Percentiles rank a stretch among this genome's conserved stretches.
Conservation (phyloP, 2,329 filamentous ascomycete genomes). For the Beauveria sp. region DNA sequence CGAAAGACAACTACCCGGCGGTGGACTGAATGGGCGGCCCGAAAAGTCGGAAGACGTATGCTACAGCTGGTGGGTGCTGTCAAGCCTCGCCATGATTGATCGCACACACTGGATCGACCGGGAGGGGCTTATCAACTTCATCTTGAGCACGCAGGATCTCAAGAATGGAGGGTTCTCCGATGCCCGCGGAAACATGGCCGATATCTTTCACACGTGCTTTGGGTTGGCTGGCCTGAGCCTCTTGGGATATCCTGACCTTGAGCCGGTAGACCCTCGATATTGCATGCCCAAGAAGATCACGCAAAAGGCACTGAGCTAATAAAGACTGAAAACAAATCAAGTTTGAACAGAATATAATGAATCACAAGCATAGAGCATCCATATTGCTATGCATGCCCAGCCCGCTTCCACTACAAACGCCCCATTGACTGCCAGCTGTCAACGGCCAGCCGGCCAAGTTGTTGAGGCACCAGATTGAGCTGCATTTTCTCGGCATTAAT, state of each 20-base stretch:
- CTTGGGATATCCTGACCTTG: slow-evolving; percentile 66
- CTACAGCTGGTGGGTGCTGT: slow-evolving; percentile 98
- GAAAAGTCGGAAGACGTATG: slow-evolving; percentile 96
- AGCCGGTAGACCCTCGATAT: slow-evolving; percentile 81
- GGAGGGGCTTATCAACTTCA: slow-evolving; percentile 70
- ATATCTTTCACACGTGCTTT: slow-evolving; percentile 94
- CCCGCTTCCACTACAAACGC: neutral
- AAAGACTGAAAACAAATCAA: neutral
- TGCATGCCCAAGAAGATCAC: slow-evolving; percentile 67
- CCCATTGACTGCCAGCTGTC: neutral
- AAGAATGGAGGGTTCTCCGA: slow-evolving; percentile 83
- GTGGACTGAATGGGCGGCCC: slow-evolving; percentile 86
- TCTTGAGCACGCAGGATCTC: slow-evolving; percentile 79
- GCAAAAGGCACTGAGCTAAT: slow-evolving; percentile 45
- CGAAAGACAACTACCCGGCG: slow-evolving; percentile 79
- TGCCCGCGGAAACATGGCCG: slow-evolving; percentile 86
- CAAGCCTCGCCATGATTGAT: slow-evolving; percentile 82
- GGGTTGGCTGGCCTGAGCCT: slow-evolving; percentile 83
- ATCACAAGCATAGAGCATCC: neutral
- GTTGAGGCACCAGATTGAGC: too few relatives aligned
- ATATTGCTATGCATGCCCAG: neutral
- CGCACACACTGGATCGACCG: slow-evolving; percentile 90
- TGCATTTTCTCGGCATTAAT: neutral
- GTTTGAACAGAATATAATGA: neutral
- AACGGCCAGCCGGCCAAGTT: neutral